Base-by-base conservation (phyloP, 495 filamentous ascomycete species). In the Barbatosphaeria neglecta region DNA sequence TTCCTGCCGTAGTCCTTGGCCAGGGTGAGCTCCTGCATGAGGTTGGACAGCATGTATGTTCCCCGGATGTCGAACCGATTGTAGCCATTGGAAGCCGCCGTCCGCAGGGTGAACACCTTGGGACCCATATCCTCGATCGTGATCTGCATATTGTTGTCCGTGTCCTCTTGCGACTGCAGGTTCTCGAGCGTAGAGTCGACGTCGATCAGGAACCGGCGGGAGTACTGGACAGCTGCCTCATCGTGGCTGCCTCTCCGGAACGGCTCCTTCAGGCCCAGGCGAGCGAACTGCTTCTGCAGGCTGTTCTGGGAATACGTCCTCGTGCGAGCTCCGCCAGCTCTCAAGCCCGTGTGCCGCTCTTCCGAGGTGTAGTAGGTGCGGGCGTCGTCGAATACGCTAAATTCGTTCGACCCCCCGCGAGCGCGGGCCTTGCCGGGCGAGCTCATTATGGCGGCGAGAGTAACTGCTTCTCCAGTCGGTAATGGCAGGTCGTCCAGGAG, bases 111-210 rank as follows among this genome's bases (percentile, higher is more conserved):
- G 45, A 96, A 68, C 25, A 83, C 78, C 81, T 98, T 98, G 17
- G 92, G 92, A 11, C 92, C 92, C 47, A 72, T 67, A 67, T 97
- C 92, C 59, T 97, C 90, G 53, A 97, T 93, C 5, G 92, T 97
- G 58, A 98, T 98, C 63, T 96, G 87, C 68, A 82, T 82, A 60
- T 97, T 94, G 17, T 73, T 67, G 63, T 98, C 88, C 3, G 88
- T 90, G 55, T 97, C 92, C 59, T 98, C 92, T 43, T 83, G 80
- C 31, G 77, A 74, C 23, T 86, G 68, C 22, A 98, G 72, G 22
- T 71, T 74, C 40, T 82, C 67, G 17, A 90, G 70, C 0, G 88
- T 92, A 16, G 75, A 65, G 13, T 90, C 81, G 47, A 95, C 87
- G 42, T 84, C 70, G 61, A 92, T 76, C 8, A 87, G 74, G 65